These are phyloP conservation scores for Melampsora larici-populina DNA, from an alignment of 1,284 basidiomycete species.

Conservation along the genomic window DNA sequence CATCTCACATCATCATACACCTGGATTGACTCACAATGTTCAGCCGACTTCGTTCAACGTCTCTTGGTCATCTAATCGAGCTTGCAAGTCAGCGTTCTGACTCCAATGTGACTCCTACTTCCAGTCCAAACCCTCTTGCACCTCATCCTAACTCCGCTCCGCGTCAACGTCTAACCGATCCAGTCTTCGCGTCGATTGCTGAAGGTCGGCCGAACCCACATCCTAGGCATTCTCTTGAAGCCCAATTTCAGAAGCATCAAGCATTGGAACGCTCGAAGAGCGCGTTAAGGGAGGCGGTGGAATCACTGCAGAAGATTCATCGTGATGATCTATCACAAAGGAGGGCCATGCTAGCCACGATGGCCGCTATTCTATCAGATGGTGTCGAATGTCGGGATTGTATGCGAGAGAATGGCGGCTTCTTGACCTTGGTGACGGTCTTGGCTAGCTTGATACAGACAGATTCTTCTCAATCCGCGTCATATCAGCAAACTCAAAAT, in stretches of 20 bases:
- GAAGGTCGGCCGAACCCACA: neutral
- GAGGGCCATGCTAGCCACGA: slow-evolving; percentile 33
- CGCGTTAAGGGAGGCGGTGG: slow-evolving; percentile 33
- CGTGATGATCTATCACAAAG: slow-evolving; percentile 41
- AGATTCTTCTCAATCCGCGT: slow-evolving; percentile 4
- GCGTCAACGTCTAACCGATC: neutral
- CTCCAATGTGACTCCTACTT: neutral
- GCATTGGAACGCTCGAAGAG: slow-evolving; percentile 24
- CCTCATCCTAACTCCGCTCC: neutral
- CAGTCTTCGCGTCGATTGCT: neutral
- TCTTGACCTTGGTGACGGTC: slow-evolving; percentile 41
- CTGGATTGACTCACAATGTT: slow-evolving; percentile 7
- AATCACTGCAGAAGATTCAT: slow-evolving; percentile 35
- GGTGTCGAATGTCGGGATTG: slow-evolving; percentile 29
- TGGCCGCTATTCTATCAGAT: slow-evolving; percentile 40
- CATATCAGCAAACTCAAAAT: neutral
- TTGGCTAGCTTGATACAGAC: slow-evolving; percentile 35
- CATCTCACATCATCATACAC: no score
- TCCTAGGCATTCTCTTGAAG: slow-evolving; percentile 19
- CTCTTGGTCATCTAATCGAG: slow-evolving; percentile 29
- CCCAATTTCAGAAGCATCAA: neutral
- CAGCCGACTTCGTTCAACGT: slow-evolving; percentile 37
- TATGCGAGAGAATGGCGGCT: slow-evolving; percentile 41
- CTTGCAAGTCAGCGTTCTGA: slow-evolving; percentile 33
- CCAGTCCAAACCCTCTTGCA: neutral